Conservation (phyloP, 2,329 filamentous ascomycete species). For the Hypoxylon sp. region DNA sequence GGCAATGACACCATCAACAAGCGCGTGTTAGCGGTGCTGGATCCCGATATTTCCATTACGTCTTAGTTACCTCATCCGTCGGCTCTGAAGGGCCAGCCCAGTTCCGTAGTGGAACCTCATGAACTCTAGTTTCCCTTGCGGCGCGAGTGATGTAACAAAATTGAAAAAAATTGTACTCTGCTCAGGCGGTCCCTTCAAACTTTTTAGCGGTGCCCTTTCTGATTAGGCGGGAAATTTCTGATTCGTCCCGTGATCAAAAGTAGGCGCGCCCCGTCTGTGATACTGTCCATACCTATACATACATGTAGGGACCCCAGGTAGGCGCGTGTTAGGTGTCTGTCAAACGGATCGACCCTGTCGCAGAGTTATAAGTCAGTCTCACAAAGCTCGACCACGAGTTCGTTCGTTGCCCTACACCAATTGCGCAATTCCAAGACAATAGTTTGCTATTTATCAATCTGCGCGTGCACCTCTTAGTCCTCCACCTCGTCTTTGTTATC, state of each 20-base stretch:
- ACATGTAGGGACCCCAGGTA: neutral
- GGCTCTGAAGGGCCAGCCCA: slow-evolving; percentile 22
- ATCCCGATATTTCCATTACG: slow-evolving; percentile 52
- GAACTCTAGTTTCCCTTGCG: slow-evolving; percentile 20
- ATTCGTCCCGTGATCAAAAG: slow-evolving; percentile 31
- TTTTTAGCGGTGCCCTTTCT: slow-evolving; percentile 3
- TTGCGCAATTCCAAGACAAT: slow-evolving; percentile 33
- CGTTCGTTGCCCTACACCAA: slow-evolving; percentile 16
- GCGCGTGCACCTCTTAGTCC: slow-evolving; percentile 6
- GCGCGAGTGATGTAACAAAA: slow-evolving; percentile 37
- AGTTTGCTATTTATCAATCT: slow-evolving; percentile 28
- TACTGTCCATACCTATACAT: slow-evolving; percentile 14
- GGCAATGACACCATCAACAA: slow-evolving; percentile 28
- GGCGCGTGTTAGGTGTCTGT: neutral
- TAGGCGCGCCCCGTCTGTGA: slow-evolving; percentile 5
- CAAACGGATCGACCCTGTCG: slow-evolving; percentile 18
- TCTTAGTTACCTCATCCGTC: slow-evolving; percentile 52
- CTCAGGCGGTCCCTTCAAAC: slow-evolving; percentile 4
- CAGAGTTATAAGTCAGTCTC: slow-evolving; percentile 29
- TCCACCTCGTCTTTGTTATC: slow-evolving; percentile 5
- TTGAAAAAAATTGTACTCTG: slow-evolving; percentile 8
- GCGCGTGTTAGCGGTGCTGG: slow-evolving; percentile 30
- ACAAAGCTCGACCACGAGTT: slow-evolving; percentile 13
- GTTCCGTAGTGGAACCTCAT: slow-evolving; percentile 31
- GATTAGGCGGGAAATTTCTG: slow-evolving; percentile 35